Base-by-base conservation (phyloP, 2,329 filamentous ascomycete genomes). In the Sarocladiaceae sp. region DNA sequence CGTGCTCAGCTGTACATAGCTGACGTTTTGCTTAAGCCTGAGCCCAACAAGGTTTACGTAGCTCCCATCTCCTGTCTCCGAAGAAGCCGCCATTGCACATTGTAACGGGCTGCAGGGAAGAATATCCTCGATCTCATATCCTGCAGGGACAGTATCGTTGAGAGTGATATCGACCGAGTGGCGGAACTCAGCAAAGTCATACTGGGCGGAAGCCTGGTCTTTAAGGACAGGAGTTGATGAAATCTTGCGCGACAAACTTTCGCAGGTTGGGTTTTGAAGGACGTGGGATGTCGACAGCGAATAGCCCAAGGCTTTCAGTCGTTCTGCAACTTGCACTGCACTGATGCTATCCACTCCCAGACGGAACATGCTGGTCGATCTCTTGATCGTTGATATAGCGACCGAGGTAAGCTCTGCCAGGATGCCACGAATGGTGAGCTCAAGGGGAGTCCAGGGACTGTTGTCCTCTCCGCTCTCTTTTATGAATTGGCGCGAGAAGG, bases 311-410 rank as follows among this genome's bases (percentile, higher is more conserved):
- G 71, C 74, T 15, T 83, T 78, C 13, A 96, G 67, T 20, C 73
- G 66, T 1, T 78, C 73, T 1, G 88, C 86, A 9, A 95, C 70
- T 55, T 95, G 89, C 4, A 83, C 74, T 1, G 88, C 86, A 48
- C 85, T 90, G 55, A 97, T 93, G 58, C 90, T 96, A 62, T 96
- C 90, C 3, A 96, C 68, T 0, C 91, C 91, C n/a, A 95, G 76
- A 47, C 85, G 81, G 54, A 91, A 95, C 40, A 97, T 88, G 0
- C 86, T 88, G 0, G 80, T 88, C 10, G 27, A 9, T 13, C 23
- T 43, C 10, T 21, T 18, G 12, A 43, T 33, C 10, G 5, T 5
- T 21, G 40, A 43, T 16, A 12, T 6, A 9, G 3, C 5, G 13
- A 16, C n/a, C 2, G 69, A 65, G 1, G 84, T 80, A 19, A 93